phyloP scores from a whole-genome alignment of 169 alveolate genomes.

The Cryptosporidium sp. region DNA sequence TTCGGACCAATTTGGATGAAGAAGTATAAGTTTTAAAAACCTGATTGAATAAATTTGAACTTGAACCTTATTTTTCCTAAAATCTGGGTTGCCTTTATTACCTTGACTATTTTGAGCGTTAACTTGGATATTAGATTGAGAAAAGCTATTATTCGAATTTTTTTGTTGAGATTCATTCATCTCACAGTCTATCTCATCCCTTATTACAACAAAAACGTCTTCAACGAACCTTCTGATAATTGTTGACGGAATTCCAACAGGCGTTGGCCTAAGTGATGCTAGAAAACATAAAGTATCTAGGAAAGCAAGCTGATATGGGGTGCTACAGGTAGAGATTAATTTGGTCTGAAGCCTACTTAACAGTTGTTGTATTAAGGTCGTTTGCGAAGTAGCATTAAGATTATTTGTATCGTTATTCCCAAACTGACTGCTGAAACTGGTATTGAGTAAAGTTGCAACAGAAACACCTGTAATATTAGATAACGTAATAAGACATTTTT shows the following conservation, averaged over 20 bases:
- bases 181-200: slow-evolving; percentile 57
- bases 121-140: background rate
- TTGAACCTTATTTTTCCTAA: slow-evolving; percentile 29
- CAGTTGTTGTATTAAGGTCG: slow-evolving; percentile 46
- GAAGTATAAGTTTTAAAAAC: slow-evolving; percentile 77
- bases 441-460: slow-evolving; percentile 61
- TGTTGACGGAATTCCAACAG: slow-evolving; percentile 67
- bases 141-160: background rate
- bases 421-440: slow-evolving; percentile 8
- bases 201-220: slow-evolving; percentile 43
- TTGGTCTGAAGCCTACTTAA: slow-evolving; percentile 72
- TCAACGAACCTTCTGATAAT: slow-evolving; percentile 67
- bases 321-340: slow-evolving; percentile 67
- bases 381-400: slow-evolving; percentile 10
- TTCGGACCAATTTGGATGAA: slow-evolving; percentile 80
- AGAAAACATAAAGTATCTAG: slow-evolving; percentile 61
- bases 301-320: slow-evolving; percentile 66
- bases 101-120: background rate
- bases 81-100: slow-evolving; percentile 31
- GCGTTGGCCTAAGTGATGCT: slow-evolving; percentile 60
- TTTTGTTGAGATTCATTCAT: slow-evolving; percentile 37
- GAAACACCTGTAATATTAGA: slow-evolving; percentile 44
- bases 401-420: background rate
- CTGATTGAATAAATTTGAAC: slow-evolving; percentile 77
- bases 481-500: slow-evolving; percentile 45